phyloP scores from a whole-genome alignment of 306 rosid species.

The Hippophae tibetana region DNA sequence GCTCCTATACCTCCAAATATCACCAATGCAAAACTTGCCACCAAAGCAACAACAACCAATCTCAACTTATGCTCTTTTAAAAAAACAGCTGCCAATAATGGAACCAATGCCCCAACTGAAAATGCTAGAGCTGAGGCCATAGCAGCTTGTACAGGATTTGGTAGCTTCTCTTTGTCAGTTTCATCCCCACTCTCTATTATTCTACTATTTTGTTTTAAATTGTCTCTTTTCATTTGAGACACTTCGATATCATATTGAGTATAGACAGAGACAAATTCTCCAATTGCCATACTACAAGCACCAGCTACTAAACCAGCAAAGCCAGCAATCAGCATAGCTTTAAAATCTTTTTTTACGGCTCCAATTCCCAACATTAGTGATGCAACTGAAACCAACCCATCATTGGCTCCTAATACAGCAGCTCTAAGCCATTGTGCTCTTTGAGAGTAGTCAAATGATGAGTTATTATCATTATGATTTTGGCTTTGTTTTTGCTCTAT shows the following conservation, averaged over 20 bases:
- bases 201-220: not conserved
- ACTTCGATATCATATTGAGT: constrained; percentile 44
- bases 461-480: not conserved
- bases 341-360: constrained; percentile 34
- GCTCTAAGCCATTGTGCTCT: constrained; percentile 48
- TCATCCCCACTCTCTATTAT: constrained; percentile 3
- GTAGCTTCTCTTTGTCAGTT: constrained; percentile 24
- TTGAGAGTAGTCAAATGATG: constrained; percentile 26
- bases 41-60: constrained; percentile 26
- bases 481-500: constrained; percentile 20
- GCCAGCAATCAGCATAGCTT: constrained; percentile 43
- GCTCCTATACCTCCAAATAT: constrained; percentile 43
- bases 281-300: constrained; percentile 57
- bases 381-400: constrained; percentile 44
- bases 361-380: constrained; percentile 59
- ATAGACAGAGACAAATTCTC: constrained; percentile 48
- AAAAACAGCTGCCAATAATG: constrained; percentile 39
- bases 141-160: constrained; percentile 44
- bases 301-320: constrained; percentile 51
- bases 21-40: constrained; percentile 36
- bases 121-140: constrained; percentile 52
- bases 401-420: constrained; percentile 49
- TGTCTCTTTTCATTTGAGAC: constrained; percentile 35
- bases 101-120: constrained; percentile 40
- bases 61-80: constrained; percentile 33